A percentile compares a stretch with the other conserved stretches of the same genome.
phyloP scores from a whole-genome alignment of 106 monocot species.

The Phalaenopsis equestris region DNA sequence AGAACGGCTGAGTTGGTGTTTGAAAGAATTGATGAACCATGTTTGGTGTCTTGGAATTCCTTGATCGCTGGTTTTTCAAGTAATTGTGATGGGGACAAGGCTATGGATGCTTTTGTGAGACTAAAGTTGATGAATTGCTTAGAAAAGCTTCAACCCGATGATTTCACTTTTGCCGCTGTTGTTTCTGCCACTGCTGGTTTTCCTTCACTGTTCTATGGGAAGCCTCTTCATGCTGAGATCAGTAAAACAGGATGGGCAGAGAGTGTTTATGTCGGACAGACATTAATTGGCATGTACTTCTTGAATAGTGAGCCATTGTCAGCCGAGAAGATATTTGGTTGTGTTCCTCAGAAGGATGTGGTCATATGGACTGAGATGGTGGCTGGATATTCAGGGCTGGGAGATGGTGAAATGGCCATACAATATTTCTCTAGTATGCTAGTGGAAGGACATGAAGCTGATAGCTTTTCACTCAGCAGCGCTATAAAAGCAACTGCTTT shows the following conservation, averaged over 20 bases:
- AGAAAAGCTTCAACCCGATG: constrained; percentile 21
- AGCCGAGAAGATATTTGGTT: constrained; percentile 43
- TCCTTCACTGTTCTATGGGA: constrained; percentile 44
- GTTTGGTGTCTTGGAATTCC: constrained; percentile 55
- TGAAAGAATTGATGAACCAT: constrained; percentile 24
- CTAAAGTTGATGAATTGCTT: constrained; percentile 14
- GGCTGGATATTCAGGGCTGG: constrained; percentile 55
- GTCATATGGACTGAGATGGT: constrained; percentile 86
- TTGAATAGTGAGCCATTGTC: constrained; percentile 44
- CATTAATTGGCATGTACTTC: constrained; percentile 83
- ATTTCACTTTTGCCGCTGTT: constrained; percentile 44
- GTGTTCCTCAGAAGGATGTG: constrained; percentile 41
- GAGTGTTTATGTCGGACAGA: constrained; percentile 53
- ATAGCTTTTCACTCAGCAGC: constrained; percentile 76
- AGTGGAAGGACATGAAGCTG: constrained; percentile 52
- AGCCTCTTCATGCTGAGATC: constrained; percentile 60
- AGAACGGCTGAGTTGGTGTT: constrained; percentile 23
- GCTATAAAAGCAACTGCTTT: constrained; percentile 63
- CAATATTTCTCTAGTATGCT: constrained; percentile 53
- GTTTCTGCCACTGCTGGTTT: constrained; percentile 34
- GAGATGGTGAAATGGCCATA: constrained; percentile 52
- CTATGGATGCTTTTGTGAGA: constrained; percentile 28
- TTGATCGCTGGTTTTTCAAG: constrained; percentile 34
- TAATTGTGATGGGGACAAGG: constrained; percentile 18
- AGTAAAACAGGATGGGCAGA: constrained; percentile 41